Percentiles rank a stretch among this genome's conserved stretches.
Conservation (phyloP, 257 asterid species). For the Mitragyna speciosa region DNA sequence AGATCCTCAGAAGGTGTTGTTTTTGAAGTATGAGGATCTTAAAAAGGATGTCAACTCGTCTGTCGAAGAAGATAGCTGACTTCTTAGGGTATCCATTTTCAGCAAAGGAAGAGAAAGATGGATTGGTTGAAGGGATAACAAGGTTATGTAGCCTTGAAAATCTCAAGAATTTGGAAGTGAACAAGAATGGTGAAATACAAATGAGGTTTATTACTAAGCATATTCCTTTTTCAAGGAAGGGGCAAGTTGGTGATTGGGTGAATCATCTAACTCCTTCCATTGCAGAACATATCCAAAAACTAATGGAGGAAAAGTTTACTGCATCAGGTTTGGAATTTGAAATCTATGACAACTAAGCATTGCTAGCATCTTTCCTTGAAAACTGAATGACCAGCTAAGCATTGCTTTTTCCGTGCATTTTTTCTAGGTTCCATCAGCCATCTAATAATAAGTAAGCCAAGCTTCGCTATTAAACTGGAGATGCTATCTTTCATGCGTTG, state of each 20-base stretch:
- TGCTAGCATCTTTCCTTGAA: too few species aligned
- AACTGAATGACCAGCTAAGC: too few species aligned
- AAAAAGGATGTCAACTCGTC: conserved; percentile 21
- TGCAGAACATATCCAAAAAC: conserved; percentile 1
- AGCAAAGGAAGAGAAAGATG: conserved; percentile 35
- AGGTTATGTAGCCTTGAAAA: conserved; percentile 44
- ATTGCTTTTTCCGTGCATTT: too few species aligned
- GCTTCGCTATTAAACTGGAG: too few species aligned
- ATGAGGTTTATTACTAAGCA: conserved; percentile 22
- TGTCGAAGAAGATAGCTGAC: conserved; percentile 39
- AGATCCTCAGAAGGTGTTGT: conserved; percentile 31
- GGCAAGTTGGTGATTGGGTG: conserved; percentile 54
- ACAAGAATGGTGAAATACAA: conserved; percentile 35
- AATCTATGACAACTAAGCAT: not conserved
- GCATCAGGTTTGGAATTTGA: conserved; percentile 17
- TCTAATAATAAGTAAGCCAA: too few species aligned
- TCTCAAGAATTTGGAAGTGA: conserved; percentile 44
- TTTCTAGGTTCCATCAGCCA: too few species aligned
- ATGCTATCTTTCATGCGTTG: too few species aligned
- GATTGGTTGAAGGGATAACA: conserved; percentile 34
- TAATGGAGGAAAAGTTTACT: conserved; percentile 21
- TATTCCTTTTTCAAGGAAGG: conserved; percentile 48
- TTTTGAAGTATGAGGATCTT: conserved; percentile 55
- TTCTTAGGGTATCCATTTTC: conserved; percentile 51
- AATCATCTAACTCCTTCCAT: conserved; percentile 35